A percentile compares a stretch with the other conserved stretches of the same genome.
phyloP scores from a whole-genome alignment of 345 rosid species.

The Gossypioides kirkii region DNA sequence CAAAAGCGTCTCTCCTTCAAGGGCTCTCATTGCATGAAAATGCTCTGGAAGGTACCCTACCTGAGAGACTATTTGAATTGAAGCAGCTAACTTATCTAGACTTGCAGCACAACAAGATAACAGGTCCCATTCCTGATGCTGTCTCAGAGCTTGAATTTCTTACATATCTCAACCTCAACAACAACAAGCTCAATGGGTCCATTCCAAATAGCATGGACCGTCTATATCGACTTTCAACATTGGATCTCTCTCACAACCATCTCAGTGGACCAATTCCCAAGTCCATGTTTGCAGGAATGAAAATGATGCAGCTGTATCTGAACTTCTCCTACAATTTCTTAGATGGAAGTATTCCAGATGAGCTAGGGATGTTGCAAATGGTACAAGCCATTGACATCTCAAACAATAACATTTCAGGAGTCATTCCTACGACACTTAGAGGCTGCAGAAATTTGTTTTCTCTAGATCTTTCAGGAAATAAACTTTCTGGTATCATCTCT shows the following conservation, averaged over 20 bases:
- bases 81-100: slow-evolving; percentile 47
- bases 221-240: slow-evolving; percentile 37
- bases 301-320: slow-evolving; percentile 48
- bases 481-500: slow-evolving; percentile 51
- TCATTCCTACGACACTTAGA: slow-evolving; percentile 46
- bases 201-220: slow-evolving; percentile 53
- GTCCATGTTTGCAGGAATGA: slow-evolving; percentile 36
- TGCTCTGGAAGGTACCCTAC: slow-evolving; percentile 51
- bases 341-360: slow-evolving; percentile 53
- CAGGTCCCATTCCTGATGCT: slow-evolving; percentile 46
- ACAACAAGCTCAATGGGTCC: slow-evolving; percentile 65
- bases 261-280: slow-evolving; percentile 57
- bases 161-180: slow-evolving; percentile 44
- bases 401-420: slow-evolving; percentile 60
- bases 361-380: slow-evolving; percentile 66
- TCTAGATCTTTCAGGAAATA: slow-evolving; percentile 70
- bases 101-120: slow-evolving; percentile 53
- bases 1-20: slow-evolving; percentile 58
- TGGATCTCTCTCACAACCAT: slow-evolving; percentile 71
- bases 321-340: slow-evolving; percentile 67
- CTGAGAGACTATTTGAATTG: slow-evolving; percentile 48
- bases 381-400: slow-evolving; percentile 79
- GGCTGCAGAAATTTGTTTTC: slow-evolving; percentile 64
- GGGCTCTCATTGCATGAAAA: slow-evolving; percentile 53
- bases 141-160: slow-evolving; percentile 58